Conservation (phyloP, 176 grass and related monocot species). For the Cenchrus americanus region DNA sequence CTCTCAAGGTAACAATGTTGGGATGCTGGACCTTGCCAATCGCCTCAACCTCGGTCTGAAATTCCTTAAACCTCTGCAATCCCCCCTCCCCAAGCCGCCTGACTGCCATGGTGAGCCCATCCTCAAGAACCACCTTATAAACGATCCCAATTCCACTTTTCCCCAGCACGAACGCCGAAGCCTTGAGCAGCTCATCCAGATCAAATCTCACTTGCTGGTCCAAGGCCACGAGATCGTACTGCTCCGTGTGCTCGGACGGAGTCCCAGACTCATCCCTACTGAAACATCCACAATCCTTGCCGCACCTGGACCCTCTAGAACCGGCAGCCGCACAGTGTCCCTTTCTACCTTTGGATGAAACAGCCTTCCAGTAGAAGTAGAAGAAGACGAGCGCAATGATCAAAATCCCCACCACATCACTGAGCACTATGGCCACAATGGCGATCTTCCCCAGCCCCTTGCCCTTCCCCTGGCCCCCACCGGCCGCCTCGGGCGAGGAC, state of each 20-base stretch:
- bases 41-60: slow-evolving; percentile 86
- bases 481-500: neutral
- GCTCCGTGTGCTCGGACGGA: slow-evolving; percentile 61
- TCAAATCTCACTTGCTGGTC: slow-evolving; percentile 71
- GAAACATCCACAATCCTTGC: slow-evolving; percentile 72
- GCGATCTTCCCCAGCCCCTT: slow-evolving; percentile 66
- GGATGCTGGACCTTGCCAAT: slow-evolving; percentile 91
- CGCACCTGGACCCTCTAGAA: slow-evolving; percentile 39
- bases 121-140: slow-evolving; percentile 87
- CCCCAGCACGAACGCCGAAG: slow-evolving; percentile 84
- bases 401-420: slow-evolving; percentile 74
- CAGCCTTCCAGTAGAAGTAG: slow-evolving; percentile 70
- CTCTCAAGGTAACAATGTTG: slow-evolving; percentile 85
- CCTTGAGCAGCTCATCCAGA: slow-evolving; percentile 83
- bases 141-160: slow-evolving; percentile 93
- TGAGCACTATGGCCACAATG: slow-evolving; percentile 67
- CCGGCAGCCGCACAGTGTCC: slow-evolving; percentile 17
- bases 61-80: slow-evolving; percentile 88
- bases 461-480: slow-evolving; percentile 31
- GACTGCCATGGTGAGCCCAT: slow-evolving; percentile 66
- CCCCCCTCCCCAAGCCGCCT: slow-evolving; percentile 86
- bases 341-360: slow-evolving; percentile 49
- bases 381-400: slow-evolving; percentile 77
- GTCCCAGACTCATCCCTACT: slow-evolving; percentile 56
- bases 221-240: slow-evolving; percentile 65